Evolutionary conservation across 1,284 basidiomycete genomes (phyloP), one percentile per base, ranked within the genome.

Genomic region (Paramarasmius palmivorus): DNA sequence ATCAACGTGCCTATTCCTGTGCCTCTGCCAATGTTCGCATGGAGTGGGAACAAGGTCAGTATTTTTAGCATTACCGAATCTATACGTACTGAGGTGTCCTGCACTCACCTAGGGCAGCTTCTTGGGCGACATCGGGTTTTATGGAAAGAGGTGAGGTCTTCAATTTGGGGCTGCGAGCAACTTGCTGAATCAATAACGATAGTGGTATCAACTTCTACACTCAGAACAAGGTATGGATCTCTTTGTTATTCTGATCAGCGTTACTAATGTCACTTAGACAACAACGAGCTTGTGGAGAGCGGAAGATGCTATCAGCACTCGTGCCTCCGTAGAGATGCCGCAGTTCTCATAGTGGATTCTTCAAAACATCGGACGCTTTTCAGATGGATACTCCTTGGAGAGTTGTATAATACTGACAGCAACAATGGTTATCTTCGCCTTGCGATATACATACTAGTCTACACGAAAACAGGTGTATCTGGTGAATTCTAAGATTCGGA

Each of bases 1-100:
- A 85, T 99, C 72, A 98, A 99, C 67, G 90, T 96, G 2, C 88
- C 95, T 41, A 92, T 97, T 64, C 88, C 95, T 49, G 90, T 94
- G 3, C 52, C 55, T 14, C 42, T 79, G 52, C 78, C 78, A 14
- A 96, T 97, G 93, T 95, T 94, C 71, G 82, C 92, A 20, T 95
- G 92, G 92, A 90, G 86, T 63, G 93, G 93, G 44, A 93, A 93
- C 74, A 95, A 94, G 77, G 86, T 80, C 65, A 40, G 70, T 10
- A 29, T 25, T 26, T 14, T 20, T 9, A 5, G 5, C n/a, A 14
- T 41, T 9, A 14, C 15, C 44, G 51, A 36, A 49, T 12, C 3
- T 23, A 26, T n/a, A 38, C n/a, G 23, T 26, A 25, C 19, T 44
- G n/a, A 40, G 10, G 2, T 10, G n/a, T 37, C 25, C 17, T 41